Conservation (phyloP, 495 filamentous ascomycete species). For the Neurospora pannonica region DNA sequence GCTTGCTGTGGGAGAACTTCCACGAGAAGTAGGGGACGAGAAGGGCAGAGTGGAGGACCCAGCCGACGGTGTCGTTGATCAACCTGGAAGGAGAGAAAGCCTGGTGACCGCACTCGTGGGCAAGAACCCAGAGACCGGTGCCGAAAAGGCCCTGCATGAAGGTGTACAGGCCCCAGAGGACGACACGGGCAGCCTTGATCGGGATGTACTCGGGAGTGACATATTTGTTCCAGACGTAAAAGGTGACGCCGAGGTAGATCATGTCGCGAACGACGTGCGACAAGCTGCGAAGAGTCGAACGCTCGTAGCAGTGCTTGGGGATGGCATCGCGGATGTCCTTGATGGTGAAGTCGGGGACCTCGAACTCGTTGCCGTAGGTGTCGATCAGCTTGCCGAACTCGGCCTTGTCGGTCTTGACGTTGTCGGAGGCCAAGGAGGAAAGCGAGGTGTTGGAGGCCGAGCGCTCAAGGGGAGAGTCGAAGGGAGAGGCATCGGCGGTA, state of each 20-base stretch:
- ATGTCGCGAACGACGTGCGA: slow-evolving; percentile 65
- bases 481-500: slow-evolving; percentile 54
- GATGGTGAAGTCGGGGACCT: slow-evolving; percentile 67
- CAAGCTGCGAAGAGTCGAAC: slow-evolving; percentile 52
- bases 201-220: slow-evolving; percentile 50
- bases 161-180: slow-evolving; percentile 60
- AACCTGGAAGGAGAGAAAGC: slow-evolving; percentile 73
- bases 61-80: slow-evolving; percentile 79
- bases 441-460: slow-evolving; percentile 85
- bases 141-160: slow-evolving; percentile 67
- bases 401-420: slow-evolving; percentile 16
- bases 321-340: slow-evolving; percentile 76
- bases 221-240: slow-evolving; percentile 58
- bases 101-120: slow-evolving; percentile 83
- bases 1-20: slow-evolving; percentile 89
- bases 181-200: slow-evolving; percentile 44
- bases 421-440: slow-evolving; percentile 72
- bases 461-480: slow-evolving; percentile 53
- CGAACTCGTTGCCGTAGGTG: slow-evolving; percentile 65
- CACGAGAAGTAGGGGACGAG: slow-evolving; percentile 87
- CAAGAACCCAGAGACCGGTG: slow-evolving; percentile 76
- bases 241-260: slow-evolving; percentile 49
- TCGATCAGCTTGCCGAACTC: slow-evolving; percentile 52
- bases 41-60: slow-evolving; percentile 71
- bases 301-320: slow-evolving; percentile 71